phyloP scores from a whole-genome alignment of 345 rosid genomes.

The Laguncularia racemosa region DNA sequence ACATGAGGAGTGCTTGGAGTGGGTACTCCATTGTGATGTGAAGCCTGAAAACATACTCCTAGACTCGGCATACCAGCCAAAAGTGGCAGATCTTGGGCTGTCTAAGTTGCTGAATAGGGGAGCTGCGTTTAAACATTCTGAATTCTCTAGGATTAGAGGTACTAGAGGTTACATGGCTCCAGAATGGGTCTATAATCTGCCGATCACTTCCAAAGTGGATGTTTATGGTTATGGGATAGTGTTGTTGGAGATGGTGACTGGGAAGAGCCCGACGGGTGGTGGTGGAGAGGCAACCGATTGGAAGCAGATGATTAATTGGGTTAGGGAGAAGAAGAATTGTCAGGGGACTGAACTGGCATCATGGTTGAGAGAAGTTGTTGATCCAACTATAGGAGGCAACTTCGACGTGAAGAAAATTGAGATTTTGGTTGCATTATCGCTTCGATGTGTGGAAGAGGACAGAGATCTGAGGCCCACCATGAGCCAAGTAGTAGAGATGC shows the following conservation, averaged over 20 bases:
- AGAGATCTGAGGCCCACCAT: constrained; percentile 16
- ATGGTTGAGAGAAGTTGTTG: constrained; percentile 14
- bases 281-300: not conserved
- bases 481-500: constrained; percentile 19
- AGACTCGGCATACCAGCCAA: too few relatives aligned
- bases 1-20: too few relatives aligned
- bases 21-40: too few relatives aligned
- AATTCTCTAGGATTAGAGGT: constrained; percentile 16
- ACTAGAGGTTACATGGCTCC: constrained; percentile 28
- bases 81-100: not conserved
- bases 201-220: constrained; percentile 34
- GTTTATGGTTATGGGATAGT: constrained; percentile 35
- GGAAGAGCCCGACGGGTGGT: constrained; percentile 2
- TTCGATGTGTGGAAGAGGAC: constrained; percentile 16
- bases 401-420: constrained; percentile 6
- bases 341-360: not conserved
- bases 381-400: not conserved
- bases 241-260: constrained; percentile 24
- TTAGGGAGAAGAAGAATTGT: constrained; percentile 8
- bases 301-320: constrained; percentile 3
- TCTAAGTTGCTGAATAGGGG: constrained; percentile 10
- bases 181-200: constrained; percentile 16
- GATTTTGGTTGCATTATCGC: constrained; percentile 7
- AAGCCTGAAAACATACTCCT: too few relatives aligned
- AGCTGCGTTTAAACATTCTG: not conserved